Conservation (phyloP, 2,329 filamentous ascomycete species). For the Sphaerulina vaccinii region DNA sequence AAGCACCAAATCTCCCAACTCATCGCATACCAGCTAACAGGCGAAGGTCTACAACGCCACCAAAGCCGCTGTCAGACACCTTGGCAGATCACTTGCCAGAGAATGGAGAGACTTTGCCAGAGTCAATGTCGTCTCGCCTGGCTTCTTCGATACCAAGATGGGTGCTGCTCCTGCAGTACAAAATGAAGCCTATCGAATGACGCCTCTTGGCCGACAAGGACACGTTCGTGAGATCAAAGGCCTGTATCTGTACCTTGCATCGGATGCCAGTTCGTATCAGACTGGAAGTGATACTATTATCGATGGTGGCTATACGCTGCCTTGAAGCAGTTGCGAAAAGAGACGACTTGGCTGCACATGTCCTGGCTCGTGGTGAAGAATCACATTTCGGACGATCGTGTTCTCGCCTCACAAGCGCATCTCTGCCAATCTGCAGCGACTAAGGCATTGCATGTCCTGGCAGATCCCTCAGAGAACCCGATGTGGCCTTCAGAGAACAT, state of each 20-base stretch:
- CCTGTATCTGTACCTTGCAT: constrained; percentile 35
- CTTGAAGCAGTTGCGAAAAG: constrained; percentile 23
- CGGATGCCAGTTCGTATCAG: constrained; percentile 36
- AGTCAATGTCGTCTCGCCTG: constrained; percentile 56
- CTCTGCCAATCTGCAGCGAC: no score
- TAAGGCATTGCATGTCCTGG: no score
- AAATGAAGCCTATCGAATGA: constrained; percentile 53
- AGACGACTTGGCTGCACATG: no score
- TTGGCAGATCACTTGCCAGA: constrained; percentile 55
- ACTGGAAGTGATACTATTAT: constrained; percentile 37
- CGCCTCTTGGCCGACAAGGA: constrained; percentile 46
- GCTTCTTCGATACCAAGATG: constrained; percentile 59
- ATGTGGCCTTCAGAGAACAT: no score
- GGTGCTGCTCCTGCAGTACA: constrained; percentile 46
- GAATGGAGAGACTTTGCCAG: constrained; percentile 59
- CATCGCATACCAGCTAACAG: not conserved
- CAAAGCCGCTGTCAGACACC: constrained; percentile 57
- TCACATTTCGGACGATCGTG: no score
- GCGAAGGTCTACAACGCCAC: constrained; percentile 53
- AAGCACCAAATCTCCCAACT: constrained; percentile 4
- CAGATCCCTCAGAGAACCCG: no score
- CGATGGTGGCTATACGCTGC: constrained; percentile 39
- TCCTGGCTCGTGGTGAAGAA: no score
- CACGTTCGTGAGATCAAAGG: constrained; percentile 38
- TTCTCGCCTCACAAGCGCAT: no score